Evolutionary conservation across 2,329 filamentous ascomycete species (phyloP), one percentile per base, ranked within the genome.

Genomic region (Aspergillus versicolor): DNA sequence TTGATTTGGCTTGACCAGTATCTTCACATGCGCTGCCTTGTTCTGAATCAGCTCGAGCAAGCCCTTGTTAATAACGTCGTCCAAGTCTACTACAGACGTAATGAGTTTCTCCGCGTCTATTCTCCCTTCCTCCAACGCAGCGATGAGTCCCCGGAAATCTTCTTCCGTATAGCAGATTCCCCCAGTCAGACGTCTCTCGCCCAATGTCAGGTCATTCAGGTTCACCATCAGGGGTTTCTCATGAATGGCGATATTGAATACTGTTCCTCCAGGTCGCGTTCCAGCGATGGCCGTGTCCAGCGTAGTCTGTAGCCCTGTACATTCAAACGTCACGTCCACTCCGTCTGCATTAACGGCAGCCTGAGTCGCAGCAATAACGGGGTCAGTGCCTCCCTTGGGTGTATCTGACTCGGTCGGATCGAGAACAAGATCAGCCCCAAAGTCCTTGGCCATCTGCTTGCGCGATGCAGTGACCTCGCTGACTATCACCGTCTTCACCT

Each of bases 1-100:
- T 11, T 38, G 32, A 15, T 22, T 48, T 15, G 51, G 51, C 21
- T 46, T n/a, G 30, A 61, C 60, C 24, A 56, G 30, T 19, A 56
- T 56, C 21, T 56, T 56, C 4, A 52, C 54, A 45, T 56, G 54
- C 13, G 47, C 30, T 5, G 37, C 42, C 41, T 46, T 56, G 15
- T 52, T 52, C 2, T 32, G 30, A 30, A 56, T 56, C 41, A 56
- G 37, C 41, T 56, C 54, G 19, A 45, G 40, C 5, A 56, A 30
- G 3, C 41, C 54, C n/a, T 34, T 41, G 13, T 56, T 32, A 3
- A 52, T 38, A 7, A 42, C 54, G 13, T 52, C 37, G 6, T 32
- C 30, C 12, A 56, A 13, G 6, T 41, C 13, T 4, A 56, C 48
- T 5, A 56, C 15, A 8, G 54, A 56, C 4, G 54, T 56, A 15